These are phyloP conservation scores for Pezicula neosporulosa DNA, from an alignment of 2,329 filamentous ascomycete genomes.

Conservation along the genomic window DNA sequence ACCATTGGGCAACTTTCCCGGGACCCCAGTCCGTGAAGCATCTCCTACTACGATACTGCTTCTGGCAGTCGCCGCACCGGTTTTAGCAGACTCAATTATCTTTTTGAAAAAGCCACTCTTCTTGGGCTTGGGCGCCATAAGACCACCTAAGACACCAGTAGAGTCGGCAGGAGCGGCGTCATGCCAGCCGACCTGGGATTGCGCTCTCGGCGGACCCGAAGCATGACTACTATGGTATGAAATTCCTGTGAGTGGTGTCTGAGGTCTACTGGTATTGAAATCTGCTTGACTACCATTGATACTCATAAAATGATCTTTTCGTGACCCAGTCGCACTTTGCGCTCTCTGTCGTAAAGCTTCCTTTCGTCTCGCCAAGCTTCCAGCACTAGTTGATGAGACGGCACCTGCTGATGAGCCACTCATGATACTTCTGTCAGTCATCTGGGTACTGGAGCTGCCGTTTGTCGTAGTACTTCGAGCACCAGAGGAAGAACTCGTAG, in stretches of 20 bases:
- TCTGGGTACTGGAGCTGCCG: constrained; percentile 67
- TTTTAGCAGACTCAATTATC: constrained; percentile 91
- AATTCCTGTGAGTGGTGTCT: constrained; percentile 70
- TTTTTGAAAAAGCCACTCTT: constrained; percentile 94
- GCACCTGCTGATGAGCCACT: constrained; percentile 87
- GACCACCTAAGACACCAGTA: constrained; percentile 68
- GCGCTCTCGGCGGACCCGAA: constrained; percentile 47
- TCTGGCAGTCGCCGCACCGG: constrained; percentile 83
- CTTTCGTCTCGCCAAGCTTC: constrained; percentile 81
- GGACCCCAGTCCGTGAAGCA: constrained; percentile 31
- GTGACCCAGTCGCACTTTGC: constrained; percentile 62
- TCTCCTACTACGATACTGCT: constrained; percentile 74
- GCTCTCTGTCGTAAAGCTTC: constrained; percentile 44
- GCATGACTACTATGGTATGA: constrained; percentile 87
- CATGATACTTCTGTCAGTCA: constrained; percentile 85
- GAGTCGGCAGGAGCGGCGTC: constrained; percentile 42
- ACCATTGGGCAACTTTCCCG: constrained; percentile 22
- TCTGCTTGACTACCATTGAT: constrained; percentile 22
- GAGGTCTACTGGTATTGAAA: constrained; percentile 50
- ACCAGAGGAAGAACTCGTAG: constrained; percentile 73
- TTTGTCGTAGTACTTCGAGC: constrained; percentile 65
- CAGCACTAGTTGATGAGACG: constrained; percentile 93
- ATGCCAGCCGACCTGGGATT: constrained; percentile 62
- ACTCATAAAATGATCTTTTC: constrained; percentile 37
- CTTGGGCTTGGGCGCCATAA: constrained; percentile 71